Evolutionary conservation across 176 grass and related monocot genomes (phyloP), one percentile per base, ranked within the genome.

Genomic region (Elaeis guineensis): DNA sequence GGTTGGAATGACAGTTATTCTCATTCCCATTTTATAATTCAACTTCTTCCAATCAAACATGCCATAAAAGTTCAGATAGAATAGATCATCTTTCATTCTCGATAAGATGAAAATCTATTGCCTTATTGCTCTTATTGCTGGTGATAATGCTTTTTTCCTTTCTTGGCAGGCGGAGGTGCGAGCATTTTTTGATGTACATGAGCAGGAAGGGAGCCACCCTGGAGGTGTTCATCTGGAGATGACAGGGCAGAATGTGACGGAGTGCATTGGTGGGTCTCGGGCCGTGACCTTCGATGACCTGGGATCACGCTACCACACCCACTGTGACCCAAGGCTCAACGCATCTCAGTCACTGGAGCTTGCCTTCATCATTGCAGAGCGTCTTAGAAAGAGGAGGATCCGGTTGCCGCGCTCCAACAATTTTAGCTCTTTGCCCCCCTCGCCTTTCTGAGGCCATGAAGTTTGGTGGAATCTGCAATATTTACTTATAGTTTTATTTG

Each of bases 241-340:
- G 86, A 84, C 86, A 0, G 77, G 86, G 52, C 73, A 84, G 69
- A 84, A 89, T 9, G 80, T 84, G 35, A 84, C 73, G 12, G 65
- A 89, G 55, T 84, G 86, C 57, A 78, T 84, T 21, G 86, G 86
- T 52, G 81, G 86, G 49, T 71, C 70, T 20, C 75, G 75, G 25
- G 51, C 65, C 14, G 71, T 89, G 51, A 78, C 81, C 16, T 71
- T 78, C 21, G 63, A 85, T 39, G 81, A 89, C 72, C 69, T 84
- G 7, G 63, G 60, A 9, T 61, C 50, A 24, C 74, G 69, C 56
- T 81, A 84, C 61, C 64, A 25, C n/a, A 89, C 85, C 5, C 73
- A 78, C n/a, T 89, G 85, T 17, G 86, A 89, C 52, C 86, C 86
- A 32, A 75, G 77, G 65, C 69, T 78, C 49, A 89, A 89, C 11